Conservation (phyloP, 345 rosid species). For the Rhizophora mangle region DNA sequence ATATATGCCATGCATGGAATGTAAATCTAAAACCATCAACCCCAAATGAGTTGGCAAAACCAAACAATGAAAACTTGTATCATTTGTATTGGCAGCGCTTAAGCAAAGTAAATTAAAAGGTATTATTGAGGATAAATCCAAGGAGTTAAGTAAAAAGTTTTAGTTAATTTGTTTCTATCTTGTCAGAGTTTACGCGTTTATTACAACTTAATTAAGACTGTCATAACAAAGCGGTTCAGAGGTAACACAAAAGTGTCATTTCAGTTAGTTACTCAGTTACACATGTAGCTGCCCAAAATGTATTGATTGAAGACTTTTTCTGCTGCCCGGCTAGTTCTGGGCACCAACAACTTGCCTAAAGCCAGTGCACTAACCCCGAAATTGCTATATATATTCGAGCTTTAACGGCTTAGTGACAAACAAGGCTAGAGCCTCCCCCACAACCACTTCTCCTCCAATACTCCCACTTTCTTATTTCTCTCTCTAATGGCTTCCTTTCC, state of each 20-base stretch:
- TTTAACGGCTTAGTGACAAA: constrained; percentile 13
- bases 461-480: not conserved
- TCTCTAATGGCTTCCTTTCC: constrained; percentile 49
- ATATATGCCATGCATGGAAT: too few species aligned
- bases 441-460: too few species aligned
- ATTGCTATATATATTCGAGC: not conserved
- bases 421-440: not conserved
- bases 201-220: constrained; percentile 19
- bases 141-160: too few species aligned
- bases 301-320: not conserved
- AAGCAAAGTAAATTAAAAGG: too few species aligned
- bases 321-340: constrained; percentile 11
- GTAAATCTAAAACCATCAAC: too few species aligned
- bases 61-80: too few species aligned
- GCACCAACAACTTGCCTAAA: constrained; percentile 16
- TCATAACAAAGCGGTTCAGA: not conserved
- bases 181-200: constrained; percentile 13
- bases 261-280: constrained; percentile 1
- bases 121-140: too few species aligned
- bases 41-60: too few species aligned
- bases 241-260: constrained; percentile 3
- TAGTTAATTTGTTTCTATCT: not conserved
- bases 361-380: not conserved
- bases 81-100: too few species aligned
- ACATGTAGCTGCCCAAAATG: not conserved